Conservation (phyloP, 2,329 filamentous ascomycete species). For the Boeremia exigua region DNA sequence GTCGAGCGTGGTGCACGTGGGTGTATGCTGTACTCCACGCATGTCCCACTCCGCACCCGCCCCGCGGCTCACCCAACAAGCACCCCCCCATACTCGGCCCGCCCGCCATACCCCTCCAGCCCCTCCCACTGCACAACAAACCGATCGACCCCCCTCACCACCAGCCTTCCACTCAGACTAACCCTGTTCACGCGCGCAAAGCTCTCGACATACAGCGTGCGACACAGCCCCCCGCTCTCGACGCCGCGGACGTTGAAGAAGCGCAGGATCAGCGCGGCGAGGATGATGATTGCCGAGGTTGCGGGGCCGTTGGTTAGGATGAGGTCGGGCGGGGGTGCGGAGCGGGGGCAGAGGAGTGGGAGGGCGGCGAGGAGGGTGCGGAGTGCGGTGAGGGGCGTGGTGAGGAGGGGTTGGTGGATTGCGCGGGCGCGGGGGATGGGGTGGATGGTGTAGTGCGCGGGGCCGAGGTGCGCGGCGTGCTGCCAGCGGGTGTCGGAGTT, state of each 20-base stretch:
- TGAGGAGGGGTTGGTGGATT: constrained; percentile 81
- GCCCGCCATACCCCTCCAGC: constrained; percentile 56
- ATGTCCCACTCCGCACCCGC: too few relatives aligned
- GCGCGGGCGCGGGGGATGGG: constrained; percentile 76
- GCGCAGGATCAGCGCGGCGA: constrained; percentile 63
- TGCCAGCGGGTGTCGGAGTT: too few relatives aligned
- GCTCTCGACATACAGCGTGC: constrained; percentile 86
- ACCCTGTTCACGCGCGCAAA: constrained; percentile 85
- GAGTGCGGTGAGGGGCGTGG: constrained; percentile 73
- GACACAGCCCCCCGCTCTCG: constrained; percentile 61
- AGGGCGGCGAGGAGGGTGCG: constrained; percentile 69
- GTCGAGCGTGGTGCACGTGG: too few relatives aligned
- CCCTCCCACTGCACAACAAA: constrained; percentile 83
- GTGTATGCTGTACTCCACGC: too few relatives aligned
- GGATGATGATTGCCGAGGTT: constrained; percentile 78
- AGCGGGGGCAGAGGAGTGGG: constrained; percentile 55
- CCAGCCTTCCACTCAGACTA: constrained; percentile 82
- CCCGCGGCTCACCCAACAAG: constrained; percentile 43
- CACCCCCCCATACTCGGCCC: constrained; percentile 54
- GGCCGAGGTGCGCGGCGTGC: constrained; percentile 19
- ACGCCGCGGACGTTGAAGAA: constrained; percentile 54
- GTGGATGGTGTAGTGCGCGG: constrained; percentile 65
- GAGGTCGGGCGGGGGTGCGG: constrained; percentile 46
- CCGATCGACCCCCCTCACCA: constrained; percentile 74
- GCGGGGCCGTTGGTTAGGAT: constrained; percentile 89